phyloP scores from a whole-genome alignment of 129 eudicot species.

The Flaveria brownii region DNA sequence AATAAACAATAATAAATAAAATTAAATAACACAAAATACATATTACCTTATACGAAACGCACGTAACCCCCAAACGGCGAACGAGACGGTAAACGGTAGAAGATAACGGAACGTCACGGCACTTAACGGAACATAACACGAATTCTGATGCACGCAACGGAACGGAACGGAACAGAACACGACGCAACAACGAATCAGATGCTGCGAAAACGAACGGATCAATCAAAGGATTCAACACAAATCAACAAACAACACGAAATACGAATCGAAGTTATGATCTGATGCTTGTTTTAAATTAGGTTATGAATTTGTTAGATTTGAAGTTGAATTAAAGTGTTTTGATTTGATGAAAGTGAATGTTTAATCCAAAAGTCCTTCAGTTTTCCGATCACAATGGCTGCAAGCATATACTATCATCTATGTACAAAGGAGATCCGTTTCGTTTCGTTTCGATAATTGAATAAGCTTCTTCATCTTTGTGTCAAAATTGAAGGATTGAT shows the following conservation, averaged over 20 bases:
- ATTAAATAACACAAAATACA: conserved; percentile 2
- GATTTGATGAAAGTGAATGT: conserved; percentile 21
- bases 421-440: conserved; percentile 33
- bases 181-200: conserved; percentile 23
- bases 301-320: conserved; percentile 8
- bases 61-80: conserved; percentile 32
- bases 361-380: conserved; percentile 40
- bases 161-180: conserved; percentile 21
- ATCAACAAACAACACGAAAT: conserved; percentile 27
- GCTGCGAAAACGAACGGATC: conserved; percentile 40
- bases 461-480: conserved; percentile 36
- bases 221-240: conserved; percentile 31
- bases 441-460: conserved; percentile 34
- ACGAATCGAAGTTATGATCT: neutral
- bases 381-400: conserved; percentile 42
- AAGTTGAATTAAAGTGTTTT: neutral
- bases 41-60: conserved; percentile 34
- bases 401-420: conserved; percentile 47
- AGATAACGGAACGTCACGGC: conserved; percentile 27
- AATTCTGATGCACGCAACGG: conserved; percentile 29
- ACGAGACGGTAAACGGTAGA: conserved; percentile 27
- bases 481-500: conserved; percentile 35
- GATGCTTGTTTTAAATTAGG: neutral
- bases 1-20: neutral
- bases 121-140: conserved; percentile 34